These are phyloP conservation scores for Jacaranda mimosifolia DNA, from an alignment of 257 asterid species.

Conservation along the genomic window DNA sequence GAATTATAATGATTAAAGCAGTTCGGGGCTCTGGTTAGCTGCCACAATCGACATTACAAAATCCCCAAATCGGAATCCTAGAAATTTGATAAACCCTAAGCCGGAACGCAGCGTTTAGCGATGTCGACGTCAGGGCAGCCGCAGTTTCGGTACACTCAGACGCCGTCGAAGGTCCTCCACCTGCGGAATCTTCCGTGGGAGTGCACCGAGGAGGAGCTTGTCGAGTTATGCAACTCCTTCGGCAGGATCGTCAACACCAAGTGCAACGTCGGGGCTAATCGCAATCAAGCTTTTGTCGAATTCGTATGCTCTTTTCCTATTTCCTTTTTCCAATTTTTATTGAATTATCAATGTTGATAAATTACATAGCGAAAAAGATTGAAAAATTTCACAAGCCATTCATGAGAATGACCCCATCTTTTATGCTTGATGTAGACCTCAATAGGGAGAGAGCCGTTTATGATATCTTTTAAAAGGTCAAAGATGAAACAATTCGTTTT, in stretches of 20 bases:
- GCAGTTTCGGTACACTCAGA: slow-evolving; percentile 85
- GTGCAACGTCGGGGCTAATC: slow-evolving; percentile 84
- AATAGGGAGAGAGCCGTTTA: background rate
- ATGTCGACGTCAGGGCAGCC: slow-evolving; percentile 81
- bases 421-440: background rate
- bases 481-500: background rate
- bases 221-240: slow-evolving; percentile 79
- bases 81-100: slow-evolving; percentile 39
- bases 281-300: slow-evolving; percentile 90
- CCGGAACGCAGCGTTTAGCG: slow-evolving; percentile 31
- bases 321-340: background rate
- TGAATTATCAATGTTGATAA: background rate
- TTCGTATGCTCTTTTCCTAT: slow-evolving; percentile 57
- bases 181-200: slow-evolving; percentile 90
- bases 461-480: background rate
- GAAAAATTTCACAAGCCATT: background rate
- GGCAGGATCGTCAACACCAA: slow-evolving; percentile 85
- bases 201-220: slow-evolving; percentile 79
- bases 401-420: background rate
- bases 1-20: background rate
- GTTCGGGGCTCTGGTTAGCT: background rate
- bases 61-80: slow-evolving; percentile 40
- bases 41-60: slow-evolving; percentile 21
- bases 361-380: background rate
- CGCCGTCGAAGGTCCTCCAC: slow-evolving; percentile 92